Evolutionary conservation across 2,329 filamentous ascomycete species (phyloP), one percentile per base, ranked within the genome.

Genomic region (Ophiosphaerella korrae): DNA sequence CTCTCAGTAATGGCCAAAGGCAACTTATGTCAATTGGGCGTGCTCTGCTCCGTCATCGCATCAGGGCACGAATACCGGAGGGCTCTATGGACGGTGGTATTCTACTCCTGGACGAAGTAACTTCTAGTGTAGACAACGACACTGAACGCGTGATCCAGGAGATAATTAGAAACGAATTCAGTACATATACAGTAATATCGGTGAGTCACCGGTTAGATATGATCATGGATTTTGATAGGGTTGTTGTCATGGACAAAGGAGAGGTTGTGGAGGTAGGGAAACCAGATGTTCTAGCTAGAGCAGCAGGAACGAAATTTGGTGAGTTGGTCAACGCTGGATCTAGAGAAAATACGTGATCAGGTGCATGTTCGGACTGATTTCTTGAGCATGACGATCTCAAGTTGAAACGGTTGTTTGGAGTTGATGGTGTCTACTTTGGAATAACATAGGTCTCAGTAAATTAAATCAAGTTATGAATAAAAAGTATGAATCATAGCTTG

Each of bases 21-120:
- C 85, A 88, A 57, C 76, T 88, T 0, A 82, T 88, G 50, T 83
- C 79, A 47, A 75, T 88, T 1, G 84, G 80, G 0, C 72, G 84
- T 0, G 84, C 83, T 0, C 74, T 86, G 13, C 67, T 87, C 7
- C 54, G 50, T 32, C 39, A 31, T 9, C 42, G 55, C 7, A 48
- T 50, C 24, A 36, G 52, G 18, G 34, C 34, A n/a, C 34, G n/a
- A 36, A 14, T 16, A 18, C 23, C 16, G 16, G 14, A 35, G 7
- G 33, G 33, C 13, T 7, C 33, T 7, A n/a, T 21, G 12, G 16
- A 13, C 14, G 45, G 56, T 21, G 56, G 56, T 3, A 54, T 67
- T 13, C 21, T 67, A 31, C 37, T 67, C 7, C 31, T 63, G 31
- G 62, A 63, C 29, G 60, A 63, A 39, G 53, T 53, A 7, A 62